Base-by-base conservation (phyloP, 257 asterid species). In the Plectranthus barbatus region DNA sequence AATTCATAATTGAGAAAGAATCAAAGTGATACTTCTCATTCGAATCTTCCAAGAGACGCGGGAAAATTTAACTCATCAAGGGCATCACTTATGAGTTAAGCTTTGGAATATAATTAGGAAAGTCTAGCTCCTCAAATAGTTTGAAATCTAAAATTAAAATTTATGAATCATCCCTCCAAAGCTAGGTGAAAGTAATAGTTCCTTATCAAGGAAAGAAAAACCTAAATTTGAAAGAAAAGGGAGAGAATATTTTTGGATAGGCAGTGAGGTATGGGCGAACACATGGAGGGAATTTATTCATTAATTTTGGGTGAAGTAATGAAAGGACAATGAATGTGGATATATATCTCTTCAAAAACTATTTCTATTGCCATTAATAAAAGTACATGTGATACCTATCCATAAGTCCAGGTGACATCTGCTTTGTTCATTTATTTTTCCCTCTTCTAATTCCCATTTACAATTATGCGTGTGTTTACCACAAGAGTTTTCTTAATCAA, bases 401-500 rank as follows among this genome's bases (percentile, higher is more conserved):
- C 45, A 13, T 58, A 5, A 21, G 24, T 70, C 69, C 14, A 64
- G 61, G 18, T 57, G 67, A 14, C 67, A 64, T 40, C 19, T 56
- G 19, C 47, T 17, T 46, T 47, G 7, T 46, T 9, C 31, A 1
- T 40, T 0, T 34, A 6, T 24, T 13, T 42, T 26, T 7, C 5
- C 7, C 6, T 11, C 15, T 9, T 11, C 1, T n/a, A n/a, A n/a
- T n/a, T n/a, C n/a, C n/a, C n/a, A n/a, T n/a, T n/a, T n/a, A n/a
- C n/a, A n/a, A n/a, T n/a, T n/a, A n/a, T n/a, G n/a, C n/a, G n/a
- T n/a, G n/a, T n/a, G n/a, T n/a, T n/a, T n/a, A n/a, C n/a, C n/a
- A n/a, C n/a, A n/a, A n/a, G n/a, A n/a, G n/a, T n/a, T n/a, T n/a
- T n/a, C n/a, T n/a, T n/a, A n/a, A n/a, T n/a, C n/a, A n/a, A n/a